These are phyloP conservation scores for Filobasidium floriforme DNA, from an alignment of 768 basidiomycete genomes.

Conservation along the genomic window DNA sequence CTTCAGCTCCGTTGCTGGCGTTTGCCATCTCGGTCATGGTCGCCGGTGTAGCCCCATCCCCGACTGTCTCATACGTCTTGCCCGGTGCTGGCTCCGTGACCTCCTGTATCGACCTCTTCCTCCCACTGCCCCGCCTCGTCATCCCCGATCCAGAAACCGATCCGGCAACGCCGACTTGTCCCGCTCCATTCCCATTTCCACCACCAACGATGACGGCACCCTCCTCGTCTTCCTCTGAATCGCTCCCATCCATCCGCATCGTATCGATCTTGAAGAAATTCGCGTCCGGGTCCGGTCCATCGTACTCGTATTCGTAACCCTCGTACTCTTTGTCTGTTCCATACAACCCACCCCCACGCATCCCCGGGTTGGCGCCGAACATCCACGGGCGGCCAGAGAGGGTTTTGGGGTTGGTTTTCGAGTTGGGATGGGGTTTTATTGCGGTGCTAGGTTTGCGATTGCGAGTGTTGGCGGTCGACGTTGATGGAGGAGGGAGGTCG, in stretches of 20 bases:
- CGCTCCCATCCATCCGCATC: slow-evolving; percentile 19
- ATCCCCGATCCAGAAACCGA: neutral
- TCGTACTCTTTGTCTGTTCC: slow-evolving; percentile 13
- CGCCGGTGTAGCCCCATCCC: neutral
- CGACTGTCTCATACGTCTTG: neutral
- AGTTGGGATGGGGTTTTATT: slow-evolving; percentile 1
- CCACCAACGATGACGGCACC: neutral
- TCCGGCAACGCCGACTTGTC: neutral
- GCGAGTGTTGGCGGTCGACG: neutral
- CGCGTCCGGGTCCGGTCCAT: slow-evolving; percentile 27
- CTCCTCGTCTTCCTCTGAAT: slow-evolving; percentile 20
- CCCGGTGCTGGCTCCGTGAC: slow-evolving; percentile 13
- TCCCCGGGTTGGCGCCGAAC: neutral
- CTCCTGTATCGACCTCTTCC: slow-evolving; percentile 15
- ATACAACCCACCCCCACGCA: slow-evolving; percentile 3
- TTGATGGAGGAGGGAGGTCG: neutral
- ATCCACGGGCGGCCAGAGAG: slow-evolving; percentile 5
- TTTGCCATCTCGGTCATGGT: neutral
- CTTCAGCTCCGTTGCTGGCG: too few species aligned
- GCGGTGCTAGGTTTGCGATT: slow-evolving; percentile 4
- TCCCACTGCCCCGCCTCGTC: neutral
- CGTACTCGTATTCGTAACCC: slow-evolving; percentile 1
- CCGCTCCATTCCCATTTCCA: slow-evolving; percentile 7
- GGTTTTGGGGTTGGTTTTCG: neutral
- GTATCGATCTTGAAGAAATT: slow-evolving; percentile 27